These are phyloP conservation scores for Candida sakaeoensis DNA, from an alignment of 805 yeast species.

Conservation along the genomic window DNA sequence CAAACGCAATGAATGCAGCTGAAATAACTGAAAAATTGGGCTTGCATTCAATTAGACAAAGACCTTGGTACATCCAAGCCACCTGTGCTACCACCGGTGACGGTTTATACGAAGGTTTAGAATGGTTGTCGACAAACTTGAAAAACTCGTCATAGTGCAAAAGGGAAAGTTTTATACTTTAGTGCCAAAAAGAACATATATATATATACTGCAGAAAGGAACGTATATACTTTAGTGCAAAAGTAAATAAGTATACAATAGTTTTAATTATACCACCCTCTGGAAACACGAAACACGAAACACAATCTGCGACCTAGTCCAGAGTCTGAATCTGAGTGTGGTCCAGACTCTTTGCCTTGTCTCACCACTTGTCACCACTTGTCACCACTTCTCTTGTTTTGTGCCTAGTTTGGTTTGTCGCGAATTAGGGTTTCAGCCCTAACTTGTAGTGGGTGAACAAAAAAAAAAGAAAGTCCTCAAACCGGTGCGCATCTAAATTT, in stretches of 20 bases:
- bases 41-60: constrained; percentile 93
- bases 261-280: too few species aligned
- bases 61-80: constrained; percentile 99
- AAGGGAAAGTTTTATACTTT: background rate
- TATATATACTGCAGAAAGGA: background rate
- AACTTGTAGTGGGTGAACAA: background rate
- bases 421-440: constrained; percentile 1
- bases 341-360: too few species aligned
- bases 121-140: constrained; percentile 91
- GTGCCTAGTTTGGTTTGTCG: background rate
- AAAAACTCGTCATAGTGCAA: constrained; percentile 42
- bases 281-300: too few species aligned
- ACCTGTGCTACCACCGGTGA: constrained; percentile 99
- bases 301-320: too few species aligned
- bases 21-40: constrained; percentile 97
- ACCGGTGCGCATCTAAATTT: background rate
- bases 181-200: background rate
- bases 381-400: too few species aligned
- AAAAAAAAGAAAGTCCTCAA: background rate
- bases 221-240: background rate
- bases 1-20: constrained; percentile 98
- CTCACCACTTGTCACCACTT: too few species aligned
- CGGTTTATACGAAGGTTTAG: constrained; percentile 96
- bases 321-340: too few species aligned
- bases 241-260: background rate